phyloP scores from a whole-genome alignment of 768 basidiomycete genomes.

The Hypsizygus marmoreus region DNA sequence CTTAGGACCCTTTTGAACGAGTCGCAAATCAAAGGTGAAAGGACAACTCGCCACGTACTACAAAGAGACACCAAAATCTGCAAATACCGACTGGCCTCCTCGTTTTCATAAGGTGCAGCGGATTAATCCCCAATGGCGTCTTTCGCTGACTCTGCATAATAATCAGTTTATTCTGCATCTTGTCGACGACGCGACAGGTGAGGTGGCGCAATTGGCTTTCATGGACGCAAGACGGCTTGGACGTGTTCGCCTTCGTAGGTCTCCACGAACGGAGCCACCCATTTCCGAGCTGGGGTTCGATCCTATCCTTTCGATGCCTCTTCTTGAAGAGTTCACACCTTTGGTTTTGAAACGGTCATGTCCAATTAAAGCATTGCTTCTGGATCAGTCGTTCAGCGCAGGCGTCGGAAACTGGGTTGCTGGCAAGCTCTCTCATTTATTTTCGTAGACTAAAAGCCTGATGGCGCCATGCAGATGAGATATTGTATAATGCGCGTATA shows the following conservation, averaged over 20 bases:
- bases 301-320: constrained; percentile 70
- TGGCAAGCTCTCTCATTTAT: constrained; percentile 37
- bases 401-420: constrained; percentile 87
- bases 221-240: constrained; percentile 72
- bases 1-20: background rate
- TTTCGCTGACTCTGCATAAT: background rate
- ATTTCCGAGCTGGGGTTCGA: constrained; percentile 78
- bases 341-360: constrained; percentile 56
- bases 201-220: constrained; percentile 61
- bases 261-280: constrained; percentile 64
- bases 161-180: constrained; percentile 66
- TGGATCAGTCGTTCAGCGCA: constrained; percentile 80
- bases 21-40: constrained; percentile 37
- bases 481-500: constrained; percentile 71
- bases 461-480: constrained; percentile 50
- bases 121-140: background rate
- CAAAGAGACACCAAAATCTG: constrained; percentile 42
- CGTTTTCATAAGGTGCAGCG: constrained; percentile 59
- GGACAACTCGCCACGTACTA: constrained; percentile 53
- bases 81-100: constrained; percentile 61
- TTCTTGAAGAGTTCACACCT: constrained; percentile 49
- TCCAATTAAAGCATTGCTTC: constrained; percentile 73
- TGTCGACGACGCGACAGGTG: constrained; percentile 34
- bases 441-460: background rate
- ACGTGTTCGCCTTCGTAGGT: constrained; percentile 61